Evolutionary conservation across 495 filamentous ascomycete genomes (phyloP), one percentile per base, ranked within the genome.

Genomic region (Trichoderma reesei): DNA sequence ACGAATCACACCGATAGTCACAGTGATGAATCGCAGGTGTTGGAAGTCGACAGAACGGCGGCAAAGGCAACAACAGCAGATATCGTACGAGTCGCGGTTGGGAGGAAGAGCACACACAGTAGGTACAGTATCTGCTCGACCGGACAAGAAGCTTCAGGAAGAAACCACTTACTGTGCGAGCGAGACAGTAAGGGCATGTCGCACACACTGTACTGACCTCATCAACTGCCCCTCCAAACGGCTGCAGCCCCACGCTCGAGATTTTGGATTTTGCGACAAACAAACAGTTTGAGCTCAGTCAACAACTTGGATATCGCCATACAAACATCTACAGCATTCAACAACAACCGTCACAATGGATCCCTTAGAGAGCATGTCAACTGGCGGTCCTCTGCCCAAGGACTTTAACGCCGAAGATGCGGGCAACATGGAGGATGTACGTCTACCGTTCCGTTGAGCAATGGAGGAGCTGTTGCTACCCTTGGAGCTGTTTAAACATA

Each of bases 371-470:
- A 26, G 26, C 18, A 44, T 63, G 38, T 41, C 61, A 36, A 31
- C 38, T 13, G 61, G 61, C 11, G 71, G 65, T 41, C 72, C 71
- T 9, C 70, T 72, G 14, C 79, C 78, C 62, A 67, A 68, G 38
- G 66, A 72, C 66, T 82, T 82, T 61, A 72, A 80, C 62, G 74
- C 79, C 26, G 73, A 76, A 13, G 70, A 80, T 64, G 79, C 79
- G 41, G 75, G 76, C 66, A 82, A 82, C 62, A 67, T 78, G 37
- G 78, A 80, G 68, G 79, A 82, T 72, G 79, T 80, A 66, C 59
- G 74, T 65, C 42, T 41, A 6, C 38, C 37, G 18, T 41, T 26
- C 1, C 26, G 26, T 26, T 26, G 26, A 26, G 26, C 26, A 26
- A 26, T 26, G 26, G 26, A 26, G 26, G 26, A 26, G 26, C 26